Evolutionary conservation across 2,329 filamentous ascomycete species (phyloP), one percentile per base, ranked within the genome.

Genomic region (Chaetomium strumarium): DNA sequence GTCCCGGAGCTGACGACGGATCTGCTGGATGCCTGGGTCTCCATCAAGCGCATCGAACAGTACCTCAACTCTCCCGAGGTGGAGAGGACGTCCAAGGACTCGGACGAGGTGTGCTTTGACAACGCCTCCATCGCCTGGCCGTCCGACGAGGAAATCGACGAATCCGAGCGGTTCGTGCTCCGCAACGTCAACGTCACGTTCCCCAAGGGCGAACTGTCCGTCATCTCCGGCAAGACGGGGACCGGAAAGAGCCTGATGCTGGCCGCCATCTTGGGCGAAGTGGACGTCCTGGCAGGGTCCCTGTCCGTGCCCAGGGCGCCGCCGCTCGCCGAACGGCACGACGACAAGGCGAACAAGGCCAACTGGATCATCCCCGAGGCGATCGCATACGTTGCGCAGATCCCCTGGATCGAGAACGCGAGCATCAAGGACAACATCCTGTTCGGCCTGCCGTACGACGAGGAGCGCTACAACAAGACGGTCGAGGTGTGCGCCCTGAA

Each of bases 321-420:
- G 1, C 58, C 72, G 0, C 68, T 78, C 0, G 63, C 72, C 5
- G 76, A 85, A 29, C 76, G 84, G 36, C 77, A 79, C 56, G 84
- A 88, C 60, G 65, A 70, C 48, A 78, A 82, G 56, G 86, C 86
- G 2, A 85, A 79, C 44, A 72, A 65, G 42, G 73, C 68, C 31
- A 78, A 88, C 58, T 90, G 87, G 87, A 82, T 86, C 41, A 76
- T 90, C 14, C 77, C 83, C 8, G 77, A 78, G 2, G 79, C 85
- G 1, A 77, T 90, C 44, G 88, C 88, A 0, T 92, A 84, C 60
- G 85, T 91, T 33, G 81, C 85, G 1, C 87, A 91, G 64, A 89
- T 86, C 8, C 88, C 88, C 0, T 93, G 88, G 88, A 88, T 93
- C 45, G 88, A 92, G 63, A 92, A 91, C 60, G 86, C 85, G 1